Evolutionary conservation across 352 stramenopile genomes (phyloP).

Genomic region (Phytophthora citrophthora): DNA sequence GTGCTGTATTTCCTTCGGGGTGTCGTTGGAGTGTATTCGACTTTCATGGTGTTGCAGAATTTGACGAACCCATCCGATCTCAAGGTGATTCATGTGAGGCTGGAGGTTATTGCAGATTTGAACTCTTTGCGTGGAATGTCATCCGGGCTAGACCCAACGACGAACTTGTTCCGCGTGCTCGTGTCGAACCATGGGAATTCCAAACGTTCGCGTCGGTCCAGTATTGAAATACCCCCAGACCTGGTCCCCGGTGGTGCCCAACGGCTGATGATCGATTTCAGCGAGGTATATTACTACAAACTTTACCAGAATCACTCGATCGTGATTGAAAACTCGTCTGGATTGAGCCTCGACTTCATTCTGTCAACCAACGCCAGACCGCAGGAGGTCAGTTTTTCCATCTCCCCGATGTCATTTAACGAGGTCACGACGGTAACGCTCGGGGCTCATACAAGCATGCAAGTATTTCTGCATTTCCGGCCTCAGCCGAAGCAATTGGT

Average conservation of each 20-base stretch:
- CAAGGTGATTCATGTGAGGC: slow-evolving; percentile 86
- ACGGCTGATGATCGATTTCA: slow-evolving; percentile 81
- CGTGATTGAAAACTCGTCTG: slow-evolving; percentile 87
- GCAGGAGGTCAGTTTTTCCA: slow-evolving; percentile 85
- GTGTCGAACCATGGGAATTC: slow-evolving; percentile 76
- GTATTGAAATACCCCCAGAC: slow-evolving; percentile 52
- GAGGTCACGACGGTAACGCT: slow-evolving; percentile 84
- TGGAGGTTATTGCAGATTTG: slow-evolving; percentile 88
- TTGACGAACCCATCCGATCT: slow-evolving; percentile 80
- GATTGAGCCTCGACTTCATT: slow-evolving; percentile 87
- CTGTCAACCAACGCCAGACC: slow-evolving; percentile 82
- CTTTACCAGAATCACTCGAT: slow-evolving; percentile 91
- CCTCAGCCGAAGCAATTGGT: slow-evolving; percentile 54
- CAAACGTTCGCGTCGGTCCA: slow-evolving; percentile 68
- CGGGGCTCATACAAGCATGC: slow-evolving; percentile 66
- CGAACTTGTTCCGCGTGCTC: slow-evolving; percentile 88
- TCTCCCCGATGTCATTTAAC: slow-evolving; percentile 84
- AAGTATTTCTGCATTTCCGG: slow-evolving; percentile 90
- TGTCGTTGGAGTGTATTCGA: slow-evolving; percentile 84
- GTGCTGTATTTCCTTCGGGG: slow-evolving; percentile 86
- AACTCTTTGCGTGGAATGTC: slow-evolving; percentile 87
- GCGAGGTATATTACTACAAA: slow-evolving; percentile 90
- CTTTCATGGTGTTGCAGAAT: slow-evolving; percentile 89
- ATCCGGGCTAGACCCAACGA: slow-evolving; percentile 62
- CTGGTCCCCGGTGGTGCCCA: slow-evolving; percentile 14